Evolutionary conservation across 345 rosid species (phyloP).

Genomic region (Dipteronia dyeriana): DNA sequence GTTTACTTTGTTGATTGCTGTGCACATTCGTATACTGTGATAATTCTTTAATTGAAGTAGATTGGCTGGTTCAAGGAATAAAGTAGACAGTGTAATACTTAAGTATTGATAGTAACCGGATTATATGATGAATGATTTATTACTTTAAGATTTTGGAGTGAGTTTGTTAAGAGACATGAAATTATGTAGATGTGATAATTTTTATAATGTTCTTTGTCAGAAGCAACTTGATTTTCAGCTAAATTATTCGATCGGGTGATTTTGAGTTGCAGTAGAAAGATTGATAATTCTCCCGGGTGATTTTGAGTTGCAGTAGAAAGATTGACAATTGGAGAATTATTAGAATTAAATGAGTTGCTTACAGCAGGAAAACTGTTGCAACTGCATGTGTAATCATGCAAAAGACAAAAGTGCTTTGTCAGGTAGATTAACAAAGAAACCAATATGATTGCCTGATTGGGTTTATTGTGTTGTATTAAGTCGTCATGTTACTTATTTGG

Average conservation of each 20-base stretch:
- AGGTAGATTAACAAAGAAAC: not conserved
- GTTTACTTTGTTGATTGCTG: not conserved
- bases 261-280: constrained; percentile 1
- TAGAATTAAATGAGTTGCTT: not conserved
- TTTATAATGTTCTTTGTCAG: not conserved
- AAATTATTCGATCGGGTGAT: not conserved
- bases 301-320: not conserved
- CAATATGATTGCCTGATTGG: too few species aligned
- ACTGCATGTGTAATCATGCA: not conserved
- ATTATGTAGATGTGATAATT: not conserved
- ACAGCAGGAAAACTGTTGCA: not conserved
- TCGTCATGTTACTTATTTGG: not conserved
- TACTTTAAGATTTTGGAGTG: constrained; percentile 5
- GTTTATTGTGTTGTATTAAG: not conserved
- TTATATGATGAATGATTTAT: not conserved
- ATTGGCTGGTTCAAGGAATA: not conserved
- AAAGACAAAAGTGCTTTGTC: not conserved
- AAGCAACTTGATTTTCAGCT: not conserved
- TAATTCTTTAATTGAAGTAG: too few species aligned
- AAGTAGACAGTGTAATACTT: not conserved
- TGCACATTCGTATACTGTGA: not conserved
- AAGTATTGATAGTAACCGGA: not conserved
- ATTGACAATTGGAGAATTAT: not conserved
- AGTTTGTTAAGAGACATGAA: not conserved
- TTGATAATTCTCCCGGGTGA: not conserved